phyloP scores from a whole-genome alignment of 768 basidiomycete species.

The Tylopilus plumbeoviolaceoides region DNA sequence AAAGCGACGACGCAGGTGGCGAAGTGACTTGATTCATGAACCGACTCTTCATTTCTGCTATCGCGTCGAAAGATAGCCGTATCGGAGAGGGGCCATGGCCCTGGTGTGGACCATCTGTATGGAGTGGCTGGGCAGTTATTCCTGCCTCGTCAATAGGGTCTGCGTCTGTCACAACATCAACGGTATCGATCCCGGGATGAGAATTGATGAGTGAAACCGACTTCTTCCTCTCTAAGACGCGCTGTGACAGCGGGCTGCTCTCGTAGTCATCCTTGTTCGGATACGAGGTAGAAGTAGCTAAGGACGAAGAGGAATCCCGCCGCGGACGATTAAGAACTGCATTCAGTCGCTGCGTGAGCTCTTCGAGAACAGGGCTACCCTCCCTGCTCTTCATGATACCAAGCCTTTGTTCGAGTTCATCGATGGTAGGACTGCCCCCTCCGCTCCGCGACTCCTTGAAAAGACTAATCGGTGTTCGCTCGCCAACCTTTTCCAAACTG shows the following conservation, averaged over 20 bases:
- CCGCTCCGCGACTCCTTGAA: slow-evolving; percentile 40
- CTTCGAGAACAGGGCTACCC: slow-evolving; percentile 51
- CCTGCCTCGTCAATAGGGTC: slow-evolving; percentile 12
- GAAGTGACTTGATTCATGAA: slow-evolving; percentile 38
- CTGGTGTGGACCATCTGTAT: slow-evolving; percentile 11
- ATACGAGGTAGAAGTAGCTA: slow-evolving; percentile 22
- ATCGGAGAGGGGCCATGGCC: slow-evolving; percentile 7
- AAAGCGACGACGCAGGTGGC: slow-evolving; percentile 21
- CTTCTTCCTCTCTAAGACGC: slow-evolving; percentile 18
- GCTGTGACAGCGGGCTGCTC: slow-evolving; percentile 29
- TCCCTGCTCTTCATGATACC: slow-evolving; percentile 53
- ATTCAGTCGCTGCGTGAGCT: slow-evolving; percentile 44
- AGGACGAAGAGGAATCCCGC: slow-evolving; percentile 26
- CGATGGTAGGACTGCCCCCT: slow-evolving; percentile 58
- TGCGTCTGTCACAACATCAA: slow-evolving; percentile 1
- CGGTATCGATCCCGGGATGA: not conserved
- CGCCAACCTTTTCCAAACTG: slow-evolving; percentile 24
- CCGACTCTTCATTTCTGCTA: slow-evolving; percentile 62
- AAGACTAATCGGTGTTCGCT: slow-evolving; percentile 44
- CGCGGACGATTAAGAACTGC: slow-evolving; percentile 36
- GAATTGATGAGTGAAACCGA: slow-evolving; percentile 10
- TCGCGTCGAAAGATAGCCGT: slow-evolving; percentile 43
- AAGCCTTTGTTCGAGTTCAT: slow-evolving; percentile 59
- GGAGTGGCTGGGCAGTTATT: slow-evolving; percentile 5
- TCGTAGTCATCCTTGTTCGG: slow-evolving; percentile 16